Evolutionary conservation across 2,329 filamentous ascomycete genomes (phyloP).

Genomic region (Diaporthe sp.): DNA sequence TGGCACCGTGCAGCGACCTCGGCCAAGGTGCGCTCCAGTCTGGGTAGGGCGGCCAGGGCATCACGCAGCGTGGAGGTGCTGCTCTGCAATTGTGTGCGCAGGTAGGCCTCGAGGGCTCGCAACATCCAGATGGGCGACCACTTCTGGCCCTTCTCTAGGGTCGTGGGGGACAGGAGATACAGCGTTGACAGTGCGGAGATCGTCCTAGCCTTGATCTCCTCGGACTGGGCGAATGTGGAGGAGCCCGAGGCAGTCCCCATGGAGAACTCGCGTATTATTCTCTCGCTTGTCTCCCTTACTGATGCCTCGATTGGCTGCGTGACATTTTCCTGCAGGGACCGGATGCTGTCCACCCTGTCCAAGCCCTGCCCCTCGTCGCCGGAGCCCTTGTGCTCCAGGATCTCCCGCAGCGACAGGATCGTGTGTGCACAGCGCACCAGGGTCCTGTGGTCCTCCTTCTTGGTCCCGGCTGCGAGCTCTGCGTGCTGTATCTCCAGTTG

Average conservation of each 20-base stretch:
- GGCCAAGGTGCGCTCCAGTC: slow-evolving; percentile 82
- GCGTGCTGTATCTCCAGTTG: slow-evolving; percentile 89
- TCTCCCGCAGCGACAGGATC: slow-evolving; percentile 80
- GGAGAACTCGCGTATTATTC: slow-evolving; percentile 87
- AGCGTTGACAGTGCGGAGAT: slow-evolving; percentile 82
- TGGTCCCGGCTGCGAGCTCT: slow-evolving; percentile 68
- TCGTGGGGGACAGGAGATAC: slow-evolving; percentile 83
- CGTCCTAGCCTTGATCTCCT: slow-evolving; percentile 82
- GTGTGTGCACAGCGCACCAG: slow-evolving; percentile 88
- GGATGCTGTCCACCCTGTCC: slow-evolving; percentile 80
- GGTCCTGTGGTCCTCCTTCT: slow-evolving; percentile 80
- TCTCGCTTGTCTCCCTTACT: slow-evolving; percentile 81
- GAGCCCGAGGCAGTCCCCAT: slow-evolving; percentile 65
- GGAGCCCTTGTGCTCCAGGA: slow-evolving; percentile 75
- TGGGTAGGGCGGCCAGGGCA: slow-evolving; percentile 83
- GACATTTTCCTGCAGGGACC: slow-evolving; percentile 76
- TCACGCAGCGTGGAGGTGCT: slow-evolving; percentile 82
- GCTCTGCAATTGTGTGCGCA: slow-evolving; percentile 84
- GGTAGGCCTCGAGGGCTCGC: slow-evolving; percentile 82
- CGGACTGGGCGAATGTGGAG: slow-evolving; percentile 70
- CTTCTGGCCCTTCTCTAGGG: slow-evolving; percentile 65
- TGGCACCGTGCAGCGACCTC: slow-evolving; percentile 90
- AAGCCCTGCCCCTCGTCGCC: slow-evolving; percentile 84
- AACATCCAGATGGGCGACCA: slow-evolving; percentile 80
- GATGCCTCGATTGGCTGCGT: slow-evolving; percentile 80